phyloP scores from a whole-genome alignment of 352 stramenopile species.

The Phytophthora nicotianae region DNA sequence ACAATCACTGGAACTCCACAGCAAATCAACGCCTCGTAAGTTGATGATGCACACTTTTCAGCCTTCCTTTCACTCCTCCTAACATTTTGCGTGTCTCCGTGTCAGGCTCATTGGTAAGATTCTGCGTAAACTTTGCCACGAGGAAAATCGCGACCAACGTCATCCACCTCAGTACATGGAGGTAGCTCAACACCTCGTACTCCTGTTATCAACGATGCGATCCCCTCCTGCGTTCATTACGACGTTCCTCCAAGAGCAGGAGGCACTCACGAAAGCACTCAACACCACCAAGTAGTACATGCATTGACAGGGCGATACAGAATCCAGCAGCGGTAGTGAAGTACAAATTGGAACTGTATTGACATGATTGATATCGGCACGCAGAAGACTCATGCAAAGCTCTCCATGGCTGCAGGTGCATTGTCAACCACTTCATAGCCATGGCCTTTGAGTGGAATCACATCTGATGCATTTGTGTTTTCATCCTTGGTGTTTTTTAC shows the following conservation, averaged over 20 bases:
- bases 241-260: constrained; percentile 72
- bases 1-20: constrained; percentile 33
- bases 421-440: constrained; percentile 86
- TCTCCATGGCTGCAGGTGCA: constrained; percentile 66
- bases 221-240: constrained; percentile 66
- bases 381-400: constrained; percentile 50
- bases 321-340: neutral
- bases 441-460: constrained; percentile 61
- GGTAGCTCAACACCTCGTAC: constrained; percentile 57
- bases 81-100: constrained; percentile 8
- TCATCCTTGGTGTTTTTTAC: constrained; percentile 46
- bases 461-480: constrained; percentile 6
- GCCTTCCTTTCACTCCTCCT: neutral
- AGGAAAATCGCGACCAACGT: constrained; percentile 25
- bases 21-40: constrained; percentile 49
- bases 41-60: neutral
- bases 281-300: neutral
- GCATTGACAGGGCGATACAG: neutral
- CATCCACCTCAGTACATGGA: constrained; percentile 44
- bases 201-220: constrained; percentile 64
- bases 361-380: constrained; percentile 26
- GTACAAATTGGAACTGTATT: constrained; percentile 12
- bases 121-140: constrained; percentile 42
- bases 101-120: constrained; percentile 56
- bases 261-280: constrained; percentile 50